Percentiles rank a stretch among this genome's conserved stretches.
Evolutionary conservation across 2,329 filamentous ascomycete genomes (phyloP).

Genomic region (Claviceps arundinis): DNA sequence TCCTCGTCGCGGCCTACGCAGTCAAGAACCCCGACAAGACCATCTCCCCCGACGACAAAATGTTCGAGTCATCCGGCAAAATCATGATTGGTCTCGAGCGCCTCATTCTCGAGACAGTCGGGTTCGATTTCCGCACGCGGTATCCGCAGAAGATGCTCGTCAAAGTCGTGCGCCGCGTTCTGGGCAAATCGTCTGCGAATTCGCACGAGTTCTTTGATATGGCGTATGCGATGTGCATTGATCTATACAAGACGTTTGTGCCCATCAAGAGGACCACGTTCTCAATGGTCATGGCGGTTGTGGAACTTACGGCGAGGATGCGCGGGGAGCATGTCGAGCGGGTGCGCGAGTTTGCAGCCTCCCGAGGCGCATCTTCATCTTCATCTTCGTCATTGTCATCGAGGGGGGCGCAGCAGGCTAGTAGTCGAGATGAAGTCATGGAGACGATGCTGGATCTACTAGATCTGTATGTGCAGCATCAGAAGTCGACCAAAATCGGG

Average conservation of each 20-base stretch:
- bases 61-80: constrained; percentile 69
- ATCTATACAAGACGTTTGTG: constrained; percentile 86
- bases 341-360: constrained; percentile 34
- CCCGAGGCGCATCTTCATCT: constrained; percentile 16
- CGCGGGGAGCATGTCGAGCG: constrained; percentile 39
- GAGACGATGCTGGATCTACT: constrained; percentile 85
- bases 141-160: constrained; percentile 76
- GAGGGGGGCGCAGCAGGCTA: constrained; percentile 20
- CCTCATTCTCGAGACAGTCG: constrained; percentile 80
- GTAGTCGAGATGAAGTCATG: constrained; percentile 34
- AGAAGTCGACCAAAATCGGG: constrained; percentile 60
- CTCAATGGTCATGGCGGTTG: constrained; percentile 69
- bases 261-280: constrained; percentile 80
- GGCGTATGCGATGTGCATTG: constrained; percentile 72
- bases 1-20: constrained; percentile 82
- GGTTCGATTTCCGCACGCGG: constrained; percentile 85
- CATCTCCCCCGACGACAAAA: constrained; percentile 69
- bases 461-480: constrained; percentile 83
- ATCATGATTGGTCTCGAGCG: constrained; percentile 82
- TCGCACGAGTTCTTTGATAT: constrained; percentile 41
- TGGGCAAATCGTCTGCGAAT: constrained; percentile 16
- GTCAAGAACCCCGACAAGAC: constrained; percentile 57
- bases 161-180: constrained; percentile 57
- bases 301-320: constrained; percentile 68
- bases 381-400: neutral